Evolutionary conservation across 2,329 filamentous ascomycete genomes (phyloP).

Genomic region (Gaeumannomyces tritici): DNA sequence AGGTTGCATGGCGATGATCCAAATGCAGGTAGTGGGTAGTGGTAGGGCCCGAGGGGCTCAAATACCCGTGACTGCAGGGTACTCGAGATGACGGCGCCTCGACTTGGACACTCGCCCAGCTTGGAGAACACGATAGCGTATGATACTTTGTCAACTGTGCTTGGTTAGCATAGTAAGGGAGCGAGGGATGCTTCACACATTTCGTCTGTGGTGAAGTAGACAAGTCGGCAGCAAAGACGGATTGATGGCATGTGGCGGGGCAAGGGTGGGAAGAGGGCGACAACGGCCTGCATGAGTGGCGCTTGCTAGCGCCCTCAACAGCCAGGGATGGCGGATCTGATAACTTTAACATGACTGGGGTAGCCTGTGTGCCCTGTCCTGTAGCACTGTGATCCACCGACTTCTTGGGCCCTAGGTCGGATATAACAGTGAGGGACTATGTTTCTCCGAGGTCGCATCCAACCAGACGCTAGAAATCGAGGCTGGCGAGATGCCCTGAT

Average conservation of each 20-base stretch:
- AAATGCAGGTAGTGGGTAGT: not conserved
- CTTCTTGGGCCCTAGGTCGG: not conserved
- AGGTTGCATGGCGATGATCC: not conserved
- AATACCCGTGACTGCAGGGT: too few relatives aligned
- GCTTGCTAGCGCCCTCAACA: not conserved
- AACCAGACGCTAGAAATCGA: not conserved
- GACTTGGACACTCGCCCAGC: not conserved
- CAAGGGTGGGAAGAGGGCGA: not conserved
- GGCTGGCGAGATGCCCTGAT: not conserved
- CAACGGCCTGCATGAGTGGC: not conserved
- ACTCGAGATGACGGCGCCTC: not conserved
- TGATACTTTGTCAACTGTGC: too few relatives aligned
- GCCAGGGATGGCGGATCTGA: constrained; percentile 8
- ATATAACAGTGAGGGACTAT: too few relatives aligned
- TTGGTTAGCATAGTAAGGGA: too few relatives aligned
- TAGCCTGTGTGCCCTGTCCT: too few relatives aligned
- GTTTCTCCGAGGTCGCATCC: not conserved
- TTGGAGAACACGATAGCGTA: not conserved
- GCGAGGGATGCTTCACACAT: too few relatives aligned
- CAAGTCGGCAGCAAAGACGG: too few relatives aligned
- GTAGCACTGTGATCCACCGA: too few relatives aligned
- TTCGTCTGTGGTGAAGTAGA: too few relatives aligned
- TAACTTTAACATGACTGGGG: constrained; percentile 11
- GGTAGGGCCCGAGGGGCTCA: too few relatives aligned
- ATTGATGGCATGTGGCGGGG: not conserved